Evolutionary conservation across 768 basidiomycete genomes (phyloP), one percentile per base, ranked within the genome.

Genomic region (Hericium erinaceus): DNA sequence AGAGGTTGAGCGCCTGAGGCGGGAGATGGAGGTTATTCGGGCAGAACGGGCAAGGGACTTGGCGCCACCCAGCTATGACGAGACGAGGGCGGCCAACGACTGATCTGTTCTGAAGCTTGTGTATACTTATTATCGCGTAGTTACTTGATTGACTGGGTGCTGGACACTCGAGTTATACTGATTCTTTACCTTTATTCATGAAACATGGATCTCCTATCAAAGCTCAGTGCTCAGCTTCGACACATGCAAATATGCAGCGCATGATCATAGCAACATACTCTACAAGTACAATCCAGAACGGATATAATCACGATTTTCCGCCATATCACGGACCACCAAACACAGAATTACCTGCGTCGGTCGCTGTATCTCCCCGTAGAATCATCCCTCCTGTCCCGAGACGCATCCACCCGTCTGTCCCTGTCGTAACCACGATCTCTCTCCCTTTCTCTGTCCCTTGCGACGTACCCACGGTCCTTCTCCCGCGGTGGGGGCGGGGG

Each of bases 311-410:
- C 7, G 15, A 46, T 20, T 46, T 46, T 46, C 26, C 44, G 44
- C 15, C 16, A 46, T 46, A n/a, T 46, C 44, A 3, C n/a, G 2
- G 2, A 10, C 44, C 44, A 18, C 11, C 44, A 9, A 46, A 20
- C 44, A 46, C 44, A n/a, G n/a, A 9, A 8, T 61, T 46, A 61
- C 15, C 57, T 58, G 15, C 54, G 26, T 46, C 61, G 59, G 44
- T 61, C 59, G 52, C 52, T 54, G 33, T 61, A 61, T 49, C 53
- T 46, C 11, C 57, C 61, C 24, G 56, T 39, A 12, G 59, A 63
- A 51, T 61, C 60, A 20, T 60, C 61, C 38, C 63, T 52, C 48
- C 52, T 33, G 33, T 33, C 33, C 7, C 33, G 33, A 33, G 33
- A 33, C 9, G 33, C 8, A 33, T 33, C 33, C 33, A 33, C 33